Evolutionary conservation across 2,329 filamentous ascomycete species (phyloP), one percentile per base, ranked within the genome.

Genomic region (Cordyceps fumosorosea): DNA sequence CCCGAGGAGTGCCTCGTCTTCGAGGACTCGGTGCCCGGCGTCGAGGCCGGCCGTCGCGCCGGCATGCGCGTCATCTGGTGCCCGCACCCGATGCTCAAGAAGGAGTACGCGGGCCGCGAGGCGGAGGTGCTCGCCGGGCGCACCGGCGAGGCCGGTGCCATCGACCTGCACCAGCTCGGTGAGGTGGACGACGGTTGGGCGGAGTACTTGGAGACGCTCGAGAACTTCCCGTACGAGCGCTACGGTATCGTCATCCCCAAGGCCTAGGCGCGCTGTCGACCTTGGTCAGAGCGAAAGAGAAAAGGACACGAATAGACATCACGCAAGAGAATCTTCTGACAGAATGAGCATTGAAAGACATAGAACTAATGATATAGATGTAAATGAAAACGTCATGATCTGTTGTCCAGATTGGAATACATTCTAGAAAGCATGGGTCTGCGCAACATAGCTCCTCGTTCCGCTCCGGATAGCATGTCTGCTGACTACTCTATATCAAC

Each of bases 61-160:
- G 93, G 93, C 0, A 98, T 98, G 93, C 86, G 93, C 67, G 92
- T 96, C 14, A 81, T 96, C 1, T 99, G 95, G 95, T 89, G 86
- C 68, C 95, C 95, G 26, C 92, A 98, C 75, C 84, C 86, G 1
- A 90, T 85, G 70, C 77, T 99, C 58, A 80, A 89, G 76, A 79
- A 84, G 58, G 90, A 93, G 73, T 96, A 90, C 69, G 78, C 80
- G 47, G 92, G 89, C 1, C 82, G 88, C 50, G 91, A 96, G 77
- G 82, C 82, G 12, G 85, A 92, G 72, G 91, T 99, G 3, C 77
- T 99, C 24, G 93, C 95, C 0, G 95, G 93, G 0, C 77, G 86
- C 67, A 92, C 89, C 26, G 90, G 89, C 1, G 86, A 89, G 75
- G 88, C 82, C 0, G 82, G 81, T 14, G 75, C 75, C 3, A 76